Evolutionary conservation across 176 grass and related monocot genomes (phyloP).

Genomic region (Triticum monococcum): DNA sequence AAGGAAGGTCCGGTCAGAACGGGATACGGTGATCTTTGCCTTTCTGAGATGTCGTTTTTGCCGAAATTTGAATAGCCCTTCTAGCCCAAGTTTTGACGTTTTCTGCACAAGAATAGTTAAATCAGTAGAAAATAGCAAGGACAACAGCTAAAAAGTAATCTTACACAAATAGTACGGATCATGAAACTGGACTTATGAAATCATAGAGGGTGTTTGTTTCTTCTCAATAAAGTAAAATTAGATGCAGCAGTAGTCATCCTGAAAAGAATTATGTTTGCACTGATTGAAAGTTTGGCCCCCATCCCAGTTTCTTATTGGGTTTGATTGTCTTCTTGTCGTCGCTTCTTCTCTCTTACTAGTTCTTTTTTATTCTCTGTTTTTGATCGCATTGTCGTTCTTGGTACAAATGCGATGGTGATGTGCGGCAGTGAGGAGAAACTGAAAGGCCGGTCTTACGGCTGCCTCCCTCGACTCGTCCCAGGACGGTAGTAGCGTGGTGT

Average conservation of each 20-base stretch:
- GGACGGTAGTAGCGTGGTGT: conserved; percentile 17
- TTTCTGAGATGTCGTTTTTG: neutral
- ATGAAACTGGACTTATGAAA: neutral
- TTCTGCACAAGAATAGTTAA: neutral
- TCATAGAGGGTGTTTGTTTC: neutral
- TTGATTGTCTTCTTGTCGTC: neutral
- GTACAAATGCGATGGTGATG: neutral
- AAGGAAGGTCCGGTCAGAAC: neutral
- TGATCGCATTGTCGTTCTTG: neutral
- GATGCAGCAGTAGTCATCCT: too few relatives aligned
- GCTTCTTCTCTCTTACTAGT: neutral
- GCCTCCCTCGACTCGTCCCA: neutral
- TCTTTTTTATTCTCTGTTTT: neutral
- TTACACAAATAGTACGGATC: neutral
- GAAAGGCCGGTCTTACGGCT: conserved; percentile 33
- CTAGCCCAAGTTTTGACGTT: neutral
- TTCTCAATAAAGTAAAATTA: too few relatives aligned
- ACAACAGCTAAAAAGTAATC: neutral
- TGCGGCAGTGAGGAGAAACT: conserved; percentile 10
- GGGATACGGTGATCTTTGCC: neutral
- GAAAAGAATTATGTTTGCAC: too few relatives aligned
- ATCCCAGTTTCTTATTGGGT: neutral
- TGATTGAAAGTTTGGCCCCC: too few relatives aligned
- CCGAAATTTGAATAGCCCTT: neutral
- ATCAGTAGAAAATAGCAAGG: neutral